Percentiles rank a stretch among this genome's conserved stretches.
These are phyloP conservation scores for Blastocrithidia nonstop DNA, from an alignment of 208 protist species.

Conservation along the genomic window DNA sequence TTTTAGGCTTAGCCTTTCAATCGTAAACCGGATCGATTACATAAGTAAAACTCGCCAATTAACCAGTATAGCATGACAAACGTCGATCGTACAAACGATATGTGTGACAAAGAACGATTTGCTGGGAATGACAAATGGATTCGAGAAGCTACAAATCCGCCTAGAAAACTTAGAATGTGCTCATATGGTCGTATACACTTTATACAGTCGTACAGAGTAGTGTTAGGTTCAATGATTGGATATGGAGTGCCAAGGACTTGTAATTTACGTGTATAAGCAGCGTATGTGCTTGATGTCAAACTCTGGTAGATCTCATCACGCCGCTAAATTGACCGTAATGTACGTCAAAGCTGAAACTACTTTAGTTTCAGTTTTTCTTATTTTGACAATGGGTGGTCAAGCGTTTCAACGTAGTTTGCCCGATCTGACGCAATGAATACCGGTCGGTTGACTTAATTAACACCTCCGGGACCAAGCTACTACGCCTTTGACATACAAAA, in stretches of 20 bases:
- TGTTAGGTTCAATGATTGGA: slow-evolving; percentile 43
- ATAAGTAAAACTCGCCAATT: too few relatives aligned
- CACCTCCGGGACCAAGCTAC: slow-evolving; percentile 38
- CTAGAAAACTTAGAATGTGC: slow-evolving; percentile 21
- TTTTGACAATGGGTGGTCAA: slow-evolving; percentile 62
- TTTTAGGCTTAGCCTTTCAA: slow-evolving; percentile 70
- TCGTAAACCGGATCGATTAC: slow-evolving; percentile 68
- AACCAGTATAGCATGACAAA: slow-evolving; percentile 52
- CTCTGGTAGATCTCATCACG: slow-evolving; percentile 62
- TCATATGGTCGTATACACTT: slow-evolving; percentile 66
- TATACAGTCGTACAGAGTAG: slow-evolving; percentile 25
- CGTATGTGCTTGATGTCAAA: slow-evolving; percentile 68
- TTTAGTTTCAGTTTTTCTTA: slow-evolving; percentile 81
- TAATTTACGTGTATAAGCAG: slow-evolving; percentile 59
- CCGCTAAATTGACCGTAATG: slow-evolving; percentile 53
- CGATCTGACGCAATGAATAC: slow-evolving; percentile 72
- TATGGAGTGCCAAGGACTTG: slow-evolving; percentile 77
- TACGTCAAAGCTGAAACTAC: slow-evolving; percentile 76
- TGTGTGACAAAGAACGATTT: slow-evolving; percentile 57
- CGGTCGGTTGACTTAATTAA: slow-evolving; percentile 31
- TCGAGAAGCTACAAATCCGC: too few relatives aligned
- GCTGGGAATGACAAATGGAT: slow-evolving; percentile 9
- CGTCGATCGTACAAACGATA: slow-evolving; percentile 20
- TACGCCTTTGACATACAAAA: slow-evolving; percentile 16
- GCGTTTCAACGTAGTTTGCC: slow-evolving; percentile 37